Evolutionary conservation across 257 asterid genomes (phyloP), one percentile per base, ranked within the genome.

Genomic region (Coffea canephora): DNA sequence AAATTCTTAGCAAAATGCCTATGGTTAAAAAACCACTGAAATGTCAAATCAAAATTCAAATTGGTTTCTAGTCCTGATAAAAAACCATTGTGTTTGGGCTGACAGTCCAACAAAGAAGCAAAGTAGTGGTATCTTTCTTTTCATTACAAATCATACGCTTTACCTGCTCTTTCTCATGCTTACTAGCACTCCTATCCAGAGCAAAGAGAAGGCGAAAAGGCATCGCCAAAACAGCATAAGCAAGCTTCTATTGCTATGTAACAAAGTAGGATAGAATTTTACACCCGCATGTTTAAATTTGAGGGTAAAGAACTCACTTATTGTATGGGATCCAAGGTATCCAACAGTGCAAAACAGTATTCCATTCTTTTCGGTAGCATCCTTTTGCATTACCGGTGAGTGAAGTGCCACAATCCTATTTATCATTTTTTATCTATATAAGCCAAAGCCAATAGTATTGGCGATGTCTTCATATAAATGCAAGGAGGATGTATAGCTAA

Each of bases 341-440:
- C n/a, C 66, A 59, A 15, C 18, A 59, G 66, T 15, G 5, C 25
- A 59, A 59, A 59, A 19, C 1, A 59, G 49, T 46, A 46, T 31
- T 73, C 70, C 55, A 34, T 57, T 75, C 70, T 36, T 36, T 57
- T 59, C 18, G 78, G 54, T 19, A 55, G 70, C 79, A 75, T 79
- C 73, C 73, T 62, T 79, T 73, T 12, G 78, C 73, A 72, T 71
- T 72, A 65, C 50, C 54, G n/a, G 67, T 0, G 52, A 79, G 78
- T 79, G 78, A 71, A 72, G 34, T 62, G 82, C 73, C 65, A 79
- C 78, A 59, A 71, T 64, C 73, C 43, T 77, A 79, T 80, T 73
- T 78, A 79, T 45, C 27, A 78, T 79, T 79, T 59, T 31, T 31
- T 31, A 80, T 74, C 75, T 74, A 48, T 19, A 79, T 70, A 79